Evolutionary conservation across 2,329 filamentous ascomycete species (phyloP), one percentile per base, ranked within the genome.

Genomic region (Alternaria dauci): DNA sequence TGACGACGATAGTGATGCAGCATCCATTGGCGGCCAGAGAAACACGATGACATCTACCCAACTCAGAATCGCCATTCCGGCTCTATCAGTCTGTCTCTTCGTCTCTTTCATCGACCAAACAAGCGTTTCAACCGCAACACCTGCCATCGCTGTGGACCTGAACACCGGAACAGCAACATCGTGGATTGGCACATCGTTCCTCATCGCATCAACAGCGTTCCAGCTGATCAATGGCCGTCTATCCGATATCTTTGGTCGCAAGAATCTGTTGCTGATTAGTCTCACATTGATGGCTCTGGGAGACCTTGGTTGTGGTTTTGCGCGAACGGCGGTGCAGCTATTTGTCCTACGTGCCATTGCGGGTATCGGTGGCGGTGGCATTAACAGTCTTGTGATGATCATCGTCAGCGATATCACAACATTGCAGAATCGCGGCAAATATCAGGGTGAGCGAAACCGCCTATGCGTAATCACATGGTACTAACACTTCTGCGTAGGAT

Each of bases 161-260:
- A 64, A 76, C 72, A 73, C 78, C 68, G 42, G 70, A 58, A 78
- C 78, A n/a, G 83, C 83, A 4, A 88, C 88, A 50, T 80, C 83
- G 0, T 86, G 84, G 85, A 82, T 83, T 2, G 84, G 83, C 4
- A 85, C 83, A 1, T 81, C 84, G 4, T 82, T 81, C 7, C 73
- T 87, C 39, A 83, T 87, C 44, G 85, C 84, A 38, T 86, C 85
- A 58, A 89, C 88, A 0, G 84, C 85, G 30, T 90, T 89, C 62
- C 87, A 88, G 62, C 85, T 89, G 62, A 81, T 90, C 1, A 89
- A 89, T 69, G 87, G 87, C n/a, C 82, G 86, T 6, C 68, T 88
- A 2, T 88, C 86, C 0, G 86, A 89, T 71, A 86, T 88, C 2
- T 83, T 88, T 55, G 86, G 86, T n/a, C 59, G 62, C 16, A 65